phyloP scores from a whole-genome alignment of 768 basidiomycete species.

The Pisolithus marmoratus region DNA sequence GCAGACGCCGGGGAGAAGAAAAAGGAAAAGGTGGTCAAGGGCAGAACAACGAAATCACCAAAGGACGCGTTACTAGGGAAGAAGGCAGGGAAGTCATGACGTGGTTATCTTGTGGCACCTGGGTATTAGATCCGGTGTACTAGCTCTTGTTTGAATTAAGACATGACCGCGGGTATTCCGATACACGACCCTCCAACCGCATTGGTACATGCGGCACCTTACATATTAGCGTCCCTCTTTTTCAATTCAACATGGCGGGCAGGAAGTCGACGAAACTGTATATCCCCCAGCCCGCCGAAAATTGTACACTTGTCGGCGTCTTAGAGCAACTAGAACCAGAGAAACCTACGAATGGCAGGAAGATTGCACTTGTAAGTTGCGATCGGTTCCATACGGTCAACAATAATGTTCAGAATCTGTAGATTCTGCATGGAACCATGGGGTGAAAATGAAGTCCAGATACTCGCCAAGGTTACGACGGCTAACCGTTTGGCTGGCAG shows the following conservation, averaged over 20 bases:
- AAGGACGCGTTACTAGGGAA: slow-evolving; percentile 54
- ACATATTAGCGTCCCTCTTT: background rate
- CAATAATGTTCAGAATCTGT: slow-evolving; percentile 14
- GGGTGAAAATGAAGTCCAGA: slow-evolving; percentile 43
- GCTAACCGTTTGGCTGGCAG: slow-evolving; percentile 31
- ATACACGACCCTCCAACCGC: too few relatives aligned
- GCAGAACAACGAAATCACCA: slow-evolving; percentile 41
- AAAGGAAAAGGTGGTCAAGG: slow-evolving; percentile 39
- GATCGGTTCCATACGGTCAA: slow-evolving; percentile 2
- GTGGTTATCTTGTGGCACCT: background rate
- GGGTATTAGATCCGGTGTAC: background rate
- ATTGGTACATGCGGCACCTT: background rate
- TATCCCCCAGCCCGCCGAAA: slow-evolving; percentile 47
- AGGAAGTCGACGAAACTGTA: slow-evolving; percentile 43
- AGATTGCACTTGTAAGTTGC: slow-evolving; percentile 56
- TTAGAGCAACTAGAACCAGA: slow-evolving; percentile 54
- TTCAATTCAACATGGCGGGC: slow-evolving; percentile 3
- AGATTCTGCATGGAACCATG: slow-evolving; percentile 79
- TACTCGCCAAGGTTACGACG: background rate
- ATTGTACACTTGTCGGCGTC: slow-evolving; percentile 48
- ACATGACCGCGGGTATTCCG: too few relatives aligned
- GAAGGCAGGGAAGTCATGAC: slow-evolving; percentile 35
- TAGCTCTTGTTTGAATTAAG: too few relatives aligned
- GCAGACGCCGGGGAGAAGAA: slow-evolving; percentile 48
- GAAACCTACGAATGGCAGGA: slow-evolving; percentile 49